Evolutionary conservation across 345 rosid species (phyloP).

Genomic region (Ailanthus altissimus): DNA sequence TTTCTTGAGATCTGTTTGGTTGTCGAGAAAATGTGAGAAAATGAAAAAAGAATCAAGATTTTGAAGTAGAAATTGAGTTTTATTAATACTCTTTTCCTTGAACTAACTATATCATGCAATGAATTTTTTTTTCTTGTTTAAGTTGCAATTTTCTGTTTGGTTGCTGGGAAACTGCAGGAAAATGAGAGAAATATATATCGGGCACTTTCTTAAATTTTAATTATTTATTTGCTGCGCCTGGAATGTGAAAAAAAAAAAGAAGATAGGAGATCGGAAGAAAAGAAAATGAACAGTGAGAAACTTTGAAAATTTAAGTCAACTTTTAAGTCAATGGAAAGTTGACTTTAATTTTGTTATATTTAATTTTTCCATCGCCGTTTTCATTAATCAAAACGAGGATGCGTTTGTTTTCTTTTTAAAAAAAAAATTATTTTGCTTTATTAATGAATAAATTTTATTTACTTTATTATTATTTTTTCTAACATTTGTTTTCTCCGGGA

Average conservation of each 20-base stretch:
- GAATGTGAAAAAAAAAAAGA: neutral
- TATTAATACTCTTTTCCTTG: neutral
- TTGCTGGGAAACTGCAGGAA: slow-evolving; percentile 5
- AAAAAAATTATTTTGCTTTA: too few relatives aligned
- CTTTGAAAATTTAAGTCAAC: neutral
- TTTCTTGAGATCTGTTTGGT: too few relatives aligned
- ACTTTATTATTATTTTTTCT: neutral
- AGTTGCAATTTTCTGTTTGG: neutral
- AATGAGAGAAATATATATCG: neutral
- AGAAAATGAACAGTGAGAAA: neutral
- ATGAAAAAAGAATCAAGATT: neutral
- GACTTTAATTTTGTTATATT: too few relatives aligned
- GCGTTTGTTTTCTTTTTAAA: too few relatives aligned
- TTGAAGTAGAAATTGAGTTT: neutral
- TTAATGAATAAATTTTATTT: too few relatives aligned
- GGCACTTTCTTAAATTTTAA: neutral
- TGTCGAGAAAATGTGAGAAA: neutral
- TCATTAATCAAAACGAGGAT: too few relatives aligned
- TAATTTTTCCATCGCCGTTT: too few relatives aligned
- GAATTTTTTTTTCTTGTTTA: neutral
- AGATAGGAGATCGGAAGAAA: neutral
- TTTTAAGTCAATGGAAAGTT: neutral
- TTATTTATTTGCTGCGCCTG: neutral
- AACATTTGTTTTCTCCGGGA: neutral
- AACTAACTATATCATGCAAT: neutral